Conservation (phyloP, 2,329 filamentous ascomycete genomes). For the Venturia asperata region DNA sequence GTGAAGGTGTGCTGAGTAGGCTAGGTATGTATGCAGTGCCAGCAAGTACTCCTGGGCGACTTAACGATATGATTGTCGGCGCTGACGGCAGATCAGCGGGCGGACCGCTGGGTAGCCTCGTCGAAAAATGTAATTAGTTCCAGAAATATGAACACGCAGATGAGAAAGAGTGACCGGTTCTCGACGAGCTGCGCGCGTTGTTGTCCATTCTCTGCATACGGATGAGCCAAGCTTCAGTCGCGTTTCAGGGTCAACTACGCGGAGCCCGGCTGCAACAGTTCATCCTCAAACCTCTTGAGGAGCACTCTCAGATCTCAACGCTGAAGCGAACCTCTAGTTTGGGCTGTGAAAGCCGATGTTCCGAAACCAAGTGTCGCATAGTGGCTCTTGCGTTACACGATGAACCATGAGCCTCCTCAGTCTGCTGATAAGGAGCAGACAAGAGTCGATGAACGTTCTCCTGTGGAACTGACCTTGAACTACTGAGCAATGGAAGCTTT, state of each 20-base stretch:
- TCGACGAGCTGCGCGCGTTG: conserved; percentile 6
- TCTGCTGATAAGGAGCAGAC: not conserved
- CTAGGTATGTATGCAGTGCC: conserved; percentile 6
- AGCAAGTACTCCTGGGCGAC: not conserved
- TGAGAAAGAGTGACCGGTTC: not conserved
- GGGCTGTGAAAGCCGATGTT: not conserved
- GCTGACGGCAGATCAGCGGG: conserved; percentile 12
- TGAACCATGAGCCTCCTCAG: not conserved
- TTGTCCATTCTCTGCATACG: not conserved
- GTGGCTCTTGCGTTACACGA: not conserved
- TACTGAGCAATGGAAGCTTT: not conserved
- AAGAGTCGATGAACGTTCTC: not conserved
- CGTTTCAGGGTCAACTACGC: not conserved
- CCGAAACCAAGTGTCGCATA: not conserved
- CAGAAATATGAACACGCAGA: not conserved
- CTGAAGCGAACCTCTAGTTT: not conserved
- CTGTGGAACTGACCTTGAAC: too few species aligned
- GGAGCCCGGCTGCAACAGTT: conserved; percentile 2
- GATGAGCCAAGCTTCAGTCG: conserved; percentile 9
- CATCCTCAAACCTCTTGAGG: conserved; percentile 5
- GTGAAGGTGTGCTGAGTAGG: not conserved
- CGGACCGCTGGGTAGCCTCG: not conserved
- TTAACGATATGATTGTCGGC: conserved; percentile 1
- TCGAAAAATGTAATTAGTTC: conserved; percentile 8
- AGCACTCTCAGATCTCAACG: not conserved